Base-by-base conservation (phyloP, 176 grass and related monocot genomes). In the Juncus effusus region DNA sequence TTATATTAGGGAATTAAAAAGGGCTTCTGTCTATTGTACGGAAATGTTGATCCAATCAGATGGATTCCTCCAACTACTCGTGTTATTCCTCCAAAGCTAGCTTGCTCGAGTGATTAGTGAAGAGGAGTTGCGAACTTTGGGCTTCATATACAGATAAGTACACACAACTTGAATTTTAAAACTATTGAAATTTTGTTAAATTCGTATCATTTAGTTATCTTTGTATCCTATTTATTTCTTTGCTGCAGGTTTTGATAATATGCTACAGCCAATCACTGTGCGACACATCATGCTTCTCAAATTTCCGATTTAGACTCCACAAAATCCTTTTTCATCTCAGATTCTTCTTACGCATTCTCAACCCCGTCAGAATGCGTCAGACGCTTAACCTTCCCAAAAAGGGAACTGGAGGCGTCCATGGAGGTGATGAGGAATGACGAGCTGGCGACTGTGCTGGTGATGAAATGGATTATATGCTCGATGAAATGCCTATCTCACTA, bases 371-470 rank as follows among this genome's bases (percentile, higher is more conserved):
- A 99, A 81, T 82, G 81, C 76, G 75, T 99, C 40, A 85, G 86
- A 8, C 88, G 83, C 63, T 78, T 99, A 37, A 94, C 95, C 28
- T 92, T 90, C 79, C 95, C 95, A 59, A 93, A 93, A 71, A 77
- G 39, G 65, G 89, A 94, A 85, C 74, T 99, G 73, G 95, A 99
- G 72, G 62, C 74, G 44, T 63, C 84, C 49, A 93, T 99, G 64
- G 89, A 99, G 38, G 40, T 71, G 49, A 77, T 99, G 70, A 75
- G 93, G 53, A 88, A 78, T 80, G 83, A 94, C 76, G 78, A 87
- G 54, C 54, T 63, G 56, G 78, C 90, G 68, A 83, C 82, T 59
- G 71, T 67, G 41, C 82, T 93, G 51, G 64, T 79, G 42, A 65
- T 87, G 60, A 90, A 83, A 87, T 99, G 95, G 95, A 28, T 28